Base-by-base conservation (phyloP, 2,329 filamentous ascomycete genomes). In the Fusarium nisikadoi region DNA sequence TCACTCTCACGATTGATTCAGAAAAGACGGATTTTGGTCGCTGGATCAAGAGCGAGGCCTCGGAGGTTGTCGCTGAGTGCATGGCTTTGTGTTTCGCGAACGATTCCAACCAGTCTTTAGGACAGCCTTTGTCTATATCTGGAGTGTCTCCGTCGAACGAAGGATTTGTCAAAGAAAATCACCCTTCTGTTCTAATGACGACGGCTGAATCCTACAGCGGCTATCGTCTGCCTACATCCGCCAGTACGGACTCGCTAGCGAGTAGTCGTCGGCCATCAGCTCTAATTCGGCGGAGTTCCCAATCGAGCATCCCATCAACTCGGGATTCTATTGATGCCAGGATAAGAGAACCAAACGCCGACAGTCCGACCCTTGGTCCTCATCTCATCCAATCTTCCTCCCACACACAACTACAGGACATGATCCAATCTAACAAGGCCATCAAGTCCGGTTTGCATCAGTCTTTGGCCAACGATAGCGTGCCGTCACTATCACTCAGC, bases 51-150 rank as follows among this genome's bases (percentile, higher is more conserved):
- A 92, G 91, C 74, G 93, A 95, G 72, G 90, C 93, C 12, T 89
- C 93, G 2, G 93, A 95, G 79, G 90, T 96, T 4, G 91, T 95
- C 3, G 92, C 92, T 5, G 91, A 94, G 72, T 96, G 94, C 73
- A 91, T 94, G 84, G 89, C 88, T 57, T 85, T 94, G n/a, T 92
- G 88, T 64, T 64, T 80, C 9, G 58, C 78, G 52, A 71, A 74
- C 6, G 79, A 80, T 52, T 62, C 75, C 9, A 76, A 76, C 25
- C 68, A 76, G 9, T 70, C 77, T 38, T 58, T 73, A 11, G 70
- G 77, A 14, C 75, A 76, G 29, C 71, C 74, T 33, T 64, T 74
- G 31, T 74, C 73, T 17, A 71, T 67, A 6, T 62, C 69, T 10
- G 76, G 68, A 16, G 45, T 68, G 20, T 73, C 75, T 25, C 70